These are phyloP conservation scores for Trichophaea hybrida DNA, from an alignment of 2,329 filamentous ascomycete genomes.

Conservation along the genomic window DNA sequence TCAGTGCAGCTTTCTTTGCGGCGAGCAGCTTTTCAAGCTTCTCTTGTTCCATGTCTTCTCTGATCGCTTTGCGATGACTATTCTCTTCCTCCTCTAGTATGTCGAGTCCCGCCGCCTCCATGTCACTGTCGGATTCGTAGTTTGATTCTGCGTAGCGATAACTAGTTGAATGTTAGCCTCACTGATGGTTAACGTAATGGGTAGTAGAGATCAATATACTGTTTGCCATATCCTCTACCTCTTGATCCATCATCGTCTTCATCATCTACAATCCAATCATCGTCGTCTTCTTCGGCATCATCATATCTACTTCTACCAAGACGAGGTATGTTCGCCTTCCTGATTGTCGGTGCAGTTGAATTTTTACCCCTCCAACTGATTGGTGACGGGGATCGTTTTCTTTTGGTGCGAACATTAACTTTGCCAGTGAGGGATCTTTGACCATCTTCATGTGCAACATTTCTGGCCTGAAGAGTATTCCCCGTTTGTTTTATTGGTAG, in stretches of 20 bases:
- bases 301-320: background rate
- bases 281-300: conserved; percentile 20
- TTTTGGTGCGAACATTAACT: conserved; percentile 12
- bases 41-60: conserved; percentile 25
- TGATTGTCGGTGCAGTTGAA: conserved; percentile 8
- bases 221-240: conserved; percentile 4
- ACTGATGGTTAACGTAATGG: background rate
- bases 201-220: conserved; percentile 5
- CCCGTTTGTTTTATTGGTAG: background rate
- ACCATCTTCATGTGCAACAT: conserved; percentile 9
- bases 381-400: conserved; percentile 11
- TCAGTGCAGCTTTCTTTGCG: conserved; percentile 21
- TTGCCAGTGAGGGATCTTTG: conserved; percentile 5
- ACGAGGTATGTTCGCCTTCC: conserved; percentile 2
- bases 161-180: conserved; percentile 10
- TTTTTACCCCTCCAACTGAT: conserved; percentile 6
- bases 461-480: conserved; percentile 9
- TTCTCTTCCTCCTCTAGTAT: conserved; percentile 26
- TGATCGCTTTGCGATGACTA: conserved; percentile 17
- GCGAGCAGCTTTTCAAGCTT: conserved; percentile 24
- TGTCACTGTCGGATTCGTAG: conserved; percentile 25
- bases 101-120: conserved; percentile 26
- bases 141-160: conserved; percentile 25
- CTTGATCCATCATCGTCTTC: conserved; percentile 16
- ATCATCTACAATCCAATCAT: conserved; percentile 22